Percentiles rank a stretch among this genome's conserved stretches.
Evolutionary conservation across 2,329 filamentous ascomycete species (phyloP).

Genomic region (Cadophora luteo-olivacea): DNA sequence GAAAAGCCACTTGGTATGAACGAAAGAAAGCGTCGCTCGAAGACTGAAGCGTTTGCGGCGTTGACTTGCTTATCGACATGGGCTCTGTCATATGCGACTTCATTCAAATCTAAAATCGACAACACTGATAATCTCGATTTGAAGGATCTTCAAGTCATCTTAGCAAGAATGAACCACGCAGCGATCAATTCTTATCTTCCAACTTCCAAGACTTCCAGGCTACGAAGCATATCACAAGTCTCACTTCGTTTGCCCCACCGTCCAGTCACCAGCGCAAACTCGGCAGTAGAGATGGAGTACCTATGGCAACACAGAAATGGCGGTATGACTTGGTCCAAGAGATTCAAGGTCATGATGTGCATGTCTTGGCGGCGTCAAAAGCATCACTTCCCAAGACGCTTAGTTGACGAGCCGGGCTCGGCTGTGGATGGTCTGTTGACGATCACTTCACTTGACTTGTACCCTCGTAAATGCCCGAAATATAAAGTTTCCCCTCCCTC

Average conservation of each 20-base stretch:
- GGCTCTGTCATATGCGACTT: no score
- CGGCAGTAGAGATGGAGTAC: not conserved
- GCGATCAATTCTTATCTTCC: slow-evolving; percentile 6
- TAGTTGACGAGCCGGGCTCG: not conserved
- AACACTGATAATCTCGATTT: not conserved
- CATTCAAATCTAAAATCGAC: no score
- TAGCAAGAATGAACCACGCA: not conserved
- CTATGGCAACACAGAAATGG: not conserved
- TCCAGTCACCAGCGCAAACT: not conserved
- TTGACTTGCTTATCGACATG: no score
- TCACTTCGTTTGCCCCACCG: not conserved
- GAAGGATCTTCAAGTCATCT: not conserved
- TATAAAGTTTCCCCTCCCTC: not conserved
- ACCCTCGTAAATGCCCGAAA: not conserved
- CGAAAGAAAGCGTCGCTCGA: no score
- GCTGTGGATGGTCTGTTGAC: not conserved
- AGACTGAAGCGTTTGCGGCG: no score
- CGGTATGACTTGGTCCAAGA: slow-evolving; percentile 1
- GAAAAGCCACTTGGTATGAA: no score
- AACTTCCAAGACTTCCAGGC: not conserved
- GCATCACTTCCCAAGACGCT: not conserved
- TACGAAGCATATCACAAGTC: no score
- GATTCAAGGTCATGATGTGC: not conserved
- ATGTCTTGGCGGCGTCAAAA: not conserved
- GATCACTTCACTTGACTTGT: slow-evolving; percentile 1